These are phyloP conservation scores for Xylariaceae sp. DNA, from an alignment of 2,329 filamentous ascomycete species.

Conservation along the genomic window DNA sequence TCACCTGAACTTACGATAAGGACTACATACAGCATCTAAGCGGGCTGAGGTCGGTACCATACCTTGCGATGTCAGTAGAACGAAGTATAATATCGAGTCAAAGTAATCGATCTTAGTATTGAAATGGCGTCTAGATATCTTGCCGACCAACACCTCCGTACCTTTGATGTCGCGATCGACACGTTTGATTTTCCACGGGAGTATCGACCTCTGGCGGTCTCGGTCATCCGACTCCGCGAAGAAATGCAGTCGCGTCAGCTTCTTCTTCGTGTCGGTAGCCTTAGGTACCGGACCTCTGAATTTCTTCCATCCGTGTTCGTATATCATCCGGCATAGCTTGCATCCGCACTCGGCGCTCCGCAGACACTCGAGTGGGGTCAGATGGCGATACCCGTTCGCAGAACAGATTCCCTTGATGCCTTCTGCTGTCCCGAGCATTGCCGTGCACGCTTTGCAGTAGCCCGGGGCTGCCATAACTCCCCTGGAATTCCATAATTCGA, in stretches of 20 bases:
- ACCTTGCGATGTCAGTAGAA: neutral
- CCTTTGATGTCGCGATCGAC: neutral
- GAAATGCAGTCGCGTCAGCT: neutral
- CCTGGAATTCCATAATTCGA: no score
- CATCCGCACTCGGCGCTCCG: neutral
- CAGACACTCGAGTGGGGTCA: neutral
- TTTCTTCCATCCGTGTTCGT: neutral
- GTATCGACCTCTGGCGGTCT: neutral
- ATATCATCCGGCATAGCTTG: neutral
- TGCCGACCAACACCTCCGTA: neutral
- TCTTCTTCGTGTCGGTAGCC: neutral
- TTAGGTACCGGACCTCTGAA: neutral
- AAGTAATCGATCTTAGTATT: neutral
- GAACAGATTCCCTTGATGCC: neutral
- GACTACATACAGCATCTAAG: neutral
- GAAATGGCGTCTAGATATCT: neutral
- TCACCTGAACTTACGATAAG: neutral
- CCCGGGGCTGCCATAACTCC: neutral
- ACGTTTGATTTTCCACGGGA: neutral
- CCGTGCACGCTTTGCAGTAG: neutral
- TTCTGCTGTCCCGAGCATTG: neutral
- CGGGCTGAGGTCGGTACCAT: neutral
- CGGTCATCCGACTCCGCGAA: neutral
- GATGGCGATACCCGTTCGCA: neutral
- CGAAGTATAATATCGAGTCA: neutral